Percentiles rank a stretch among this genome's conserved stretches.
These are phyloP conservation scores for Globisporangium cederbergense DNA, from an alignment of 352 stramenopile species.

Conservation along the genomic window DNA sequence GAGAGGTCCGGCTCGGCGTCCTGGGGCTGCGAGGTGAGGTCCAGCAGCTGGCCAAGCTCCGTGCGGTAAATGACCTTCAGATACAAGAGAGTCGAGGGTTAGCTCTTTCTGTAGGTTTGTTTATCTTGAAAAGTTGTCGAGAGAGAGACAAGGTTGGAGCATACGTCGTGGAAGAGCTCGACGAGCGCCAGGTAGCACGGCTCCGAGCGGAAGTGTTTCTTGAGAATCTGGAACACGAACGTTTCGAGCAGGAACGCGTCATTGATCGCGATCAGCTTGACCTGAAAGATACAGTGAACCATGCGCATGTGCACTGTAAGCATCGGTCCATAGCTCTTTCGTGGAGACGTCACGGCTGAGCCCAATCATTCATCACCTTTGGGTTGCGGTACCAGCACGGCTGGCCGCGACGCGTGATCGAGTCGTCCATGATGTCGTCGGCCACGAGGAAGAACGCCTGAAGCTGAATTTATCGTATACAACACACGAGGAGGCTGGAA, in stretches of 20 bases:
- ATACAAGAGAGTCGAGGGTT: neutral
- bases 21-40: constrained; percentile 88
- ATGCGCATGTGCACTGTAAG: too few relatives aligned
- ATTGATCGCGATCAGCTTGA: constrained; percentile 96
- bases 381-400: constrained; percentile 96
- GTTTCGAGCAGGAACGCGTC: constrained; percentile 95
- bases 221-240: constrained; percentile 88
- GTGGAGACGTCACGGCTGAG: neutral
- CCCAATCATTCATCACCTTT: constrained; percentile 21
- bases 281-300: constrained; percentile 15
- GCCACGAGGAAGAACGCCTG: constrained; percentile 99
- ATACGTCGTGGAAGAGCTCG: constrained; percentile 93
- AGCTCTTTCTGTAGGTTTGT: neutral
- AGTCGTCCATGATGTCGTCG: constrained; percentile 99
- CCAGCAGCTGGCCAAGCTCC: constrained; percentile 94
- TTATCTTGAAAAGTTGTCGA: neutral
- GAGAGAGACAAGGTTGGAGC: neutral
- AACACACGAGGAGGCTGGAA: too few relatives aligned
- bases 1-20: constrained; percentile 79
- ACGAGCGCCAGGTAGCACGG: constrained; percentile 92
- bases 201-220: constrained; percentile 84
- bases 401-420: constrained; percentile 92
- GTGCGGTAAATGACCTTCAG: constrained; percentile 95
- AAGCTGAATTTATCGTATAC: constrained; percentile 41
- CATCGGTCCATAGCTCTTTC: neutral